Evolutionary conservation across 192 early-diverging fungal genomes (phyloP).

Genomic region (Entomortierella chlamydospora): DNA sequence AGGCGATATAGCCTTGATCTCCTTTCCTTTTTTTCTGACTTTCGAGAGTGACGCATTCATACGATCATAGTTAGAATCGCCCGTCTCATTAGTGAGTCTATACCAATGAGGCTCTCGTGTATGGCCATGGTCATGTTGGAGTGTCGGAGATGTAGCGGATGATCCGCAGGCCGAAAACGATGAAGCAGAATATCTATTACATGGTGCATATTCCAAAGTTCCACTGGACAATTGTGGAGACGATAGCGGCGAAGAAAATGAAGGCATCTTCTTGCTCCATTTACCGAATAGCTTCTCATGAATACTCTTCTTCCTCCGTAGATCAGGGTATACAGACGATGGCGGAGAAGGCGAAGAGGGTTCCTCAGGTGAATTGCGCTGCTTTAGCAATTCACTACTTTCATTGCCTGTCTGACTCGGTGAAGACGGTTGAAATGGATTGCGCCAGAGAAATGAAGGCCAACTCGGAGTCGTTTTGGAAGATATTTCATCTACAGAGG

Average conservation of each 20-base stretch:
- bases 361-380: background rate
- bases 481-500: background rate
- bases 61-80: background rate
- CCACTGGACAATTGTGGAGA: background rate
- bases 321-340: too few relatives aligned
- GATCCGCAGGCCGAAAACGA: background rate
- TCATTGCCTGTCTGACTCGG: background rate
- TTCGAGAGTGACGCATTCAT: background rate
- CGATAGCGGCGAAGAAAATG: background rate
- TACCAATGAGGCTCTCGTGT: background rate
- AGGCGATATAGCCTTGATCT: background rate
- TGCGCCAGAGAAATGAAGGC: background rate
- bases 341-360: background rate
- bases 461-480: background rate
- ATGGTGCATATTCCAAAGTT: background rate
- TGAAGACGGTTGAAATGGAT: background rate
- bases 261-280: background rate
- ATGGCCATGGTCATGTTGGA: background rate
- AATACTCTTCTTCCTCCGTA: conserved; percentile 6
- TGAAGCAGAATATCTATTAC: background rate
- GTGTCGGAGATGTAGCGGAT: background rate
- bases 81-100: background rate
- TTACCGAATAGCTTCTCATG: conserved; percentile 4
- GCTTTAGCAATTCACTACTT: background rate
- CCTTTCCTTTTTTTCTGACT: background rate